Conservation (phyloP, 805 yeast genomes). For the Tetrapisispora phaffii region DNA sequence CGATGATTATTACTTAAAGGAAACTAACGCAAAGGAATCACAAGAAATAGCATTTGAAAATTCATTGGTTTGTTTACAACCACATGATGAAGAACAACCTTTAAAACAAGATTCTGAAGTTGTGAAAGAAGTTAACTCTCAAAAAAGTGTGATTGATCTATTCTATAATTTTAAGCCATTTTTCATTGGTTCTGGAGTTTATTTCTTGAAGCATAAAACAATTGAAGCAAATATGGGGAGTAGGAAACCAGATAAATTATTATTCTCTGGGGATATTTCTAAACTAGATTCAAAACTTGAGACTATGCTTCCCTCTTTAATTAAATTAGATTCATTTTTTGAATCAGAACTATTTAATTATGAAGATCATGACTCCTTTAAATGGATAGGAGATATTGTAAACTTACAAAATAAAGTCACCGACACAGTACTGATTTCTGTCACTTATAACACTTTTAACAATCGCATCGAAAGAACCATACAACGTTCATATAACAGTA, state of each 20-base stretch:
- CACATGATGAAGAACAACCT: background rate
- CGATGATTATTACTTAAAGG: background rate
- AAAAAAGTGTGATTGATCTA: background rate
- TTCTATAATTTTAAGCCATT: slow-evolving; percentile 8
- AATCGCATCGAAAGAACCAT: background rate
- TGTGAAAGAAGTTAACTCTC: background rate
- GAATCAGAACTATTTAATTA: slow-evolving; percentile 9
- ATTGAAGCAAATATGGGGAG: background rate
- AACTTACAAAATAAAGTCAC: slow-evolving; percentile 6
- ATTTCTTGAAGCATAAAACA: slow-evolving; percentile 6
- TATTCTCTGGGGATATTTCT: slow-evolving; percentile 1
- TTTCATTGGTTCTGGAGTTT: slow-evolving; percentile 16
- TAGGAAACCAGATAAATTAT: background rate
- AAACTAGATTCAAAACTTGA: slow-evolving; percentile 13
- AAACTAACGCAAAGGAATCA: slow-evolving; percentile 7
- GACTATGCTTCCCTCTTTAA: slow-evolving; percentile 17
- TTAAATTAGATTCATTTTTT: background rate
- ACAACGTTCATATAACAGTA: background rate
- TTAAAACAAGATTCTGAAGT: background rate
- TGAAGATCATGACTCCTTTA: slow-evolving; percentile 22
- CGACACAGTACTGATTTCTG: background rate
- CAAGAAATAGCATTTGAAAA: slow-evolving; percentile 2
- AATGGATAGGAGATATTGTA: slow-evolving; percentile 25
- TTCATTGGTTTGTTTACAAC: slow-evolving; percentile 3
- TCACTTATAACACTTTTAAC: background rate